phyloP scores from a whole-genome alignment of 1,284 basidiomycete species.

The Fistulinella cinereoalba region DNA sequence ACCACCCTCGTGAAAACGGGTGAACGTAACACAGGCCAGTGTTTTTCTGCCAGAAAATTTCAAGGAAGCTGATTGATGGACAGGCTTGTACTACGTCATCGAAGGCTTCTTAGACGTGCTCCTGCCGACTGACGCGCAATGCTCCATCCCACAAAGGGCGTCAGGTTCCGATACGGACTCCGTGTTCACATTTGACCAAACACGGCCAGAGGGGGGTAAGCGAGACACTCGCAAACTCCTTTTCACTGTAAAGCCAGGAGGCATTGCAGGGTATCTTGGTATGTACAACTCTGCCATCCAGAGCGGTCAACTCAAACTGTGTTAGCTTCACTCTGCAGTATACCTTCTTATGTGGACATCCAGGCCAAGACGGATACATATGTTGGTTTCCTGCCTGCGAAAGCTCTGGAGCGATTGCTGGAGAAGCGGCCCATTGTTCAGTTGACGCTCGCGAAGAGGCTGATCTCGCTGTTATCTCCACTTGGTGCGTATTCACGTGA shows the following conservation, averaged over 20 bases:
- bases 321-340: constrained; percentile 84
- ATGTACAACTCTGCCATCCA: constrained; percentile 23
- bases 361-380: constrained; percentile 96
- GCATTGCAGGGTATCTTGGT: constrained; percentile 97
- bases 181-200: constrained; percentile 17
- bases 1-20: constrained; percentile 86
- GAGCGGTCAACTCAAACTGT: constrained; percentile 2
- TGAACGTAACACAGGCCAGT: constrained; percentile 78
- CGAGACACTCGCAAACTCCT: constrained; percentile 57
- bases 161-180: constrained; percentile 25
- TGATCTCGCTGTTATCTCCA: constrained; percentile 92
- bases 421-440: constrained; percentile 95
- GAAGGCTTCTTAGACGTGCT: constrained; percentile 96
- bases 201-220: constrained; percentile 13
- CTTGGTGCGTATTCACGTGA: constrained; percentile 52
- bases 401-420: constrained; percentile 85
- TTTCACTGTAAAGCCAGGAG: constrained; percentile 96
- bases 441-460: constrained; percentile 92
- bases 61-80: constrained; percentile 9
- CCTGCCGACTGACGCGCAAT: constrained; percentile 54
- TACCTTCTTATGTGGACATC: constrained; percentile 95
- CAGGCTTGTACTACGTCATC: constrained; percentile 95
- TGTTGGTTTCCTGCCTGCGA: constrained; percentile 90
- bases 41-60: not conserved
- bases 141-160: constrained; percentile 20